Percentiles rank a stretch among this genome's conserved stretches.
Conservation (phyloP, 2,329 filamentous ascomycete species). For the Aspergillus texensis region DNA sequence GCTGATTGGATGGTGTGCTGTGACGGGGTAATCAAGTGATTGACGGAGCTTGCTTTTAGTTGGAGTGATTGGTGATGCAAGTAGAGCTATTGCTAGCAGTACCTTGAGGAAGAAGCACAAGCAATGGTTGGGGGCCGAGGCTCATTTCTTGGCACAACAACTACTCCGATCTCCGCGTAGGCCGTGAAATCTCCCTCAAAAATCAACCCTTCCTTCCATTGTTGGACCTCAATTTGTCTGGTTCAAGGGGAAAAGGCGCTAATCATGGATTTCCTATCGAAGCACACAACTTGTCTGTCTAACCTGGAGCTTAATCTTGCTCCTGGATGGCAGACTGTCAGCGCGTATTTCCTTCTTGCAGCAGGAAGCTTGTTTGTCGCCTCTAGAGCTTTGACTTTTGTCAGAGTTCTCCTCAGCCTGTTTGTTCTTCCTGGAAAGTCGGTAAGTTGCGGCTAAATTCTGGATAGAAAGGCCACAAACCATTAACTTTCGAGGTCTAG, state of each 20-base stretch:
- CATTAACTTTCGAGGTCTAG: slow-evolving; percentile 50
- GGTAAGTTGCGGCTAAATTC: slow-evolving; percentile 34
- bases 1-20: not conserved
- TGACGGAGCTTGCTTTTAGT: not conserved
- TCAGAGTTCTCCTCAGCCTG: slow-evolving; percentile 65
- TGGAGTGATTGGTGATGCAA: not conserved
- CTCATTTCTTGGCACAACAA: slow-evolving; percentile 13
- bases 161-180: slow-evolving; percentile 4
- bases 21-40: not conserved
- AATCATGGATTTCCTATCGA: slow-evolving; percentile 38
- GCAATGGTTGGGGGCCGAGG: slow-evolving; percentile 10
- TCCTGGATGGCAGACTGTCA: slow-evolving; percentile 40
- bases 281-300: slow-evolving; percentile 34
- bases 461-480: not conserved
- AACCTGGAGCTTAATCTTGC: slow-evolving; percentile 37
- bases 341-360: slow-evolving; percentile 39
- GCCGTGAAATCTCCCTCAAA: not conserved
- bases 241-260: slow-evolving; percentile 3
- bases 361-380: slow-evolving; percentile 63
- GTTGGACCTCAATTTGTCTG: not conserved
- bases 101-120: slow-evolving; percentile 5
- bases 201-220: not conserved
- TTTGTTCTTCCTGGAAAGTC: slow-evolving; percentile 64
- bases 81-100: not conserved
- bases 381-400: slow-evolving; percentile 60